A percentile compares a stretch with the other conserved stretches of the same genome.
Evolutionary conservation across 768 basidiomycete genomes (phyloP).

Genomic region (Trametopsis cervina): DNA sequence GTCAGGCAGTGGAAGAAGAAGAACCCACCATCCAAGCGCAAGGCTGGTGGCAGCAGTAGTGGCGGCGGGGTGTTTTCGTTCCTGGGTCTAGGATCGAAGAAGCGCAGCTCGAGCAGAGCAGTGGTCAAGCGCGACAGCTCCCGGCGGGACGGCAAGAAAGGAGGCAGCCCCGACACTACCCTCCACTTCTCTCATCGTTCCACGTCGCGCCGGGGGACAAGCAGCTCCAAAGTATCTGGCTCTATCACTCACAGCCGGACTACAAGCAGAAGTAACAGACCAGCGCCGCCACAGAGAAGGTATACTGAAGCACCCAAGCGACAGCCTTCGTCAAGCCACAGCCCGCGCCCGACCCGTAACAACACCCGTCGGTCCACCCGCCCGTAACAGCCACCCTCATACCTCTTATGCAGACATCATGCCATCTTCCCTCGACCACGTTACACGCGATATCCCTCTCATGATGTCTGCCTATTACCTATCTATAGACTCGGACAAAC

Average conservation of each 20-base stretch:
- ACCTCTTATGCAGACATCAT: background rate
- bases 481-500: too few species aligned
- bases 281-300: conserved; percentile 1
- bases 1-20: conserved; percentile 23
- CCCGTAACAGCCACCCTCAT: background rate
- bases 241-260: conserved; percentile 10
- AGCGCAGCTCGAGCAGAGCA: background rate
- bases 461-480: background rate
- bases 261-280: background rate
- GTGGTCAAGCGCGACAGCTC: conserved; percentile 8
- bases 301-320: background rate
- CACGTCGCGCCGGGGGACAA: conserved; percentile 14
- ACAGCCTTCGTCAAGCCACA: background rate
- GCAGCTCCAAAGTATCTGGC: conserved; percentile 15
- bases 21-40: conserved; percentile 18
- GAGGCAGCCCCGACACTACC: conserved; percentile 8
- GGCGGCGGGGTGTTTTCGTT: conserved; percentile 24
- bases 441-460: background rate
- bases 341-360: background rate
- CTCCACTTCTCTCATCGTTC: conserved; percentile 21
- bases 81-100: conserved; percentile 14
- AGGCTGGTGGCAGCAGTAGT: conserved; percentile 13
- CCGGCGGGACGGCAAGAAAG: conserved; percentile 9
- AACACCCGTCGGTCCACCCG: background rate
- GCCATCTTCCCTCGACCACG: background rate